Base-by-base conservation (phyloP, 306 rosid species). In the Sicyos edulis region DNA sequence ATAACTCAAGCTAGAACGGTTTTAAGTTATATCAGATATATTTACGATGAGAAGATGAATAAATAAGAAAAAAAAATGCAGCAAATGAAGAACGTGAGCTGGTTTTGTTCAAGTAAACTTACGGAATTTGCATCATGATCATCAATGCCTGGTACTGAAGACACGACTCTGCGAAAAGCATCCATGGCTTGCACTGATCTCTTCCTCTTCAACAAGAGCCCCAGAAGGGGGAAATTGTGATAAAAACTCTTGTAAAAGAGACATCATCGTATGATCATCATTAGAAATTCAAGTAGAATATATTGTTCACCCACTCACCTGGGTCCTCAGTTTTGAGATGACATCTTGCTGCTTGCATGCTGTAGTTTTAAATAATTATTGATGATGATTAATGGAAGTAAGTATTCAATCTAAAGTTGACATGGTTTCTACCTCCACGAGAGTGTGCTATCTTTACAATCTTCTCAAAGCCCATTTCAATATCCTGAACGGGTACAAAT, bases 401-500 rank as follows among this genome's bases (percentile, higher is more conserved):
- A 32, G 34, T 58, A 72, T 2, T 61, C 69, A 75, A 74, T 44
- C 68, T 22, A 20, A 70, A 56, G 34, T 73, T 58, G 70, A 70
- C 9, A 70, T 29, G 75, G 70, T 37, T 68, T 75, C 54, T 82
- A 88, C 98, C 96, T 70, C 98, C 98, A 73, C 83, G 87, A 74
- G 90, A 87, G 77, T 83, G 88, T 80, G 96, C 98, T 67, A 92
- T 90, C 83, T 88, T 90, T 9, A 88, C 86, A 57, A 88, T 88
- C 87, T 90, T 92, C 70, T 92, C 98, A 73, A 92, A 90, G 16
- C 98, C 98, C 98, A 92, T 92, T 75, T 92, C 96, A 6, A 80
- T 37, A 88, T 90, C 98, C 69, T 77, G 87, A 83, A 90, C 96
- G 16, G 86, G 91, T 74, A 92, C 86, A 78, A 92, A 87, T 52